These are phyloP conservation scores for Cryptococcus sp. DNA, from an alignment of 1,284 basidiomycete genomes.

Conservation along the genomic window DNA sequence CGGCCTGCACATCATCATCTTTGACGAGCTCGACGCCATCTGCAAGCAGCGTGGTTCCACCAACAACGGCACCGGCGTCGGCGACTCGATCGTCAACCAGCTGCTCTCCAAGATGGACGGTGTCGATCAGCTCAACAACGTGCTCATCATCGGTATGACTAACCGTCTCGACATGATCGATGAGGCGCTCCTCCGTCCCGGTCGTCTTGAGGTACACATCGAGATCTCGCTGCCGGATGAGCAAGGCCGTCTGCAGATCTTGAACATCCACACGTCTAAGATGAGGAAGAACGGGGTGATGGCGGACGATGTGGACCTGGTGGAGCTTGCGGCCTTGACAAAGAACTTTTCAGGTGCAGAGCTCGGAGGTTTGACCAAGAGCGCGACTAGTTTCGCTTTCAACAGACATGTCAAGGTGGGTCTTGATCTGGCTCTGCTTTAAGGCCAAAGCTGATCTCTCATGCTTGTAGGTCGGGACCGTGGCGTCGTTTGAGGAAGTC, in stretches of 20 bases:
- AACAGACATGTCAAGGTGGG: constrained; percentile 87
- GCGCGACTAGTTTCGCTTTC: constrained; percentile 96
- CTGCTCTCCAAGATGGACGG: constrained; percentile 99
- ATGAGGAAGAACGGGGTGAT: constrained; percentile 92
- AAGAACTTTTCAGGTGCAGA: constrained; percentile 99
- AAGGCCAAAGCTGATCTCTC: neutral
- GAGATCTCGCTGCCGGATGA: constrained; percentile 98
- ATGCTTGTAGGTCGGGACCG: constrained; percentile 69
- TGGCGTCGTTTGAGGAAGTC: constrained; percentile 95
- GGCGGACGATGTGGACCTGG: constrained; percentile 80
- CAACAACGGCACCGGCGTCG: constrained; percentile 90
- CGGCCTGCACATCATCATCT: constrained; percentile 98
- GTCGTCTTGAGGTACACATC: constrained; percentile 99
- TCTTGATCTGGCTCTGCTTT: neutral
- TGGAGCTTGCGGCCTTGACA: constrained; percentile 76
- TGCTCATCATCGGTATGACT: constrained; percentile 99
- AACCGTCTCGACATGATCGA: constrained; percentile 99
- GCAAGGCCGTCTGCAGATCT: constrained; percentile 85
- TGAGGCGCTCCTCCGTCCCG: constrained; percentile 93
- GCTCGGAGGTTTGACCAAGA: constrained; percentile 93
- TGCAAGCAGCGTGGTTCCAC: constrained; percentile 94
- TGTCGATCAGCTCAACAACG: constrained; percentile 98
- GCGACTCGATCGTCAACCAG: constrained; percentile 98
- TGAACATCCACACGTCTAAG: constrained; percentile 92
- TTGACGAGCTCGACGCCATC: constrained; percentile 97